Base-by-base conservation (phyloP, 1,284 basidiomycete species). In the Heterobasidion occidentale region DNA sequence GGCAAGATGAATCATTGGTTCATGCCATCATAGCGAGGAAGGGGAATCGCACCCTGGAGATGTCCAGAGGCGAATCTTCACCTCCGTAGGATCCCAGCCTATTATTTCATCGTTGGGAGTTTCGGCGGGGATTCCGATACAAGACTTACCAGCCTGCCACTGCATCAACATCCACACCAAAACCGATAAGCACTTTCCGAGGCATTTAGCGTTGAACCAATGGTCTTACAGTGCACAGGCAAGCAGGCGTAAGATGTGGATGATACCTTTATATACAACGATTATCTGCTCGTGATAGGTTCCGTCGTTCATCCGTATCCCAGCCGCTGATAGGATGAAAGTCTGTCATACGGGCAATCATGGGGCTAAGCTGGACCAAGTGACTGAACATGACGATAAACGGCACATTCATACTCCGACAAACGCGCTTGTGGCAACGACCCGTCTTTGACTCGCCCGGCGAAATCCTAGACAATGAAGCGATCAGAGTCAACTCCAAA, bases 41-140 rank as follows among this genome's bases (percentile, higher is more conserved):
- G 8, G 2, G 5, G 7, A 17, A 20, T 33, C 20, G 4, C 9
- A 79, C 78, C 49, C 84, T 74, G 1, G 81, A 83, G 52, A 86
- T 85, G 64, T 88, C 86, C 33, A 78, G 68, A 2, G 83, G 80
- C 0, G 81, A 84, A 62, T 87, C 79, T 61, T 86, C 79, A 20
- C 83, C 84, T 1, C 85, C 85, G 63, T 87, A 87, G 0, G 84
- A 86, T 3, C 84, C 84, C 27, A 88, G 71, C 83, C 84, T 85
- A 54, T 8, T 33, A 27, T 27, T 36, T 12, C 17, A 36, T 2
- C 17, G 36, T 19, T 27, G 44, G 33, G 52, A 56, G 36, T 36
- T 38, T 2, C 12, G 11, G 14, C 46, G 42, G 33, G 19, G 15
- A 14, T 20, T 46, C 11, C 45, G n/a, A 27, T 5, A 17, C 35